Conservation (phyloP, 2,329 filamentous ascomycete genomes). For the Cladosporium sp. region DNA sequence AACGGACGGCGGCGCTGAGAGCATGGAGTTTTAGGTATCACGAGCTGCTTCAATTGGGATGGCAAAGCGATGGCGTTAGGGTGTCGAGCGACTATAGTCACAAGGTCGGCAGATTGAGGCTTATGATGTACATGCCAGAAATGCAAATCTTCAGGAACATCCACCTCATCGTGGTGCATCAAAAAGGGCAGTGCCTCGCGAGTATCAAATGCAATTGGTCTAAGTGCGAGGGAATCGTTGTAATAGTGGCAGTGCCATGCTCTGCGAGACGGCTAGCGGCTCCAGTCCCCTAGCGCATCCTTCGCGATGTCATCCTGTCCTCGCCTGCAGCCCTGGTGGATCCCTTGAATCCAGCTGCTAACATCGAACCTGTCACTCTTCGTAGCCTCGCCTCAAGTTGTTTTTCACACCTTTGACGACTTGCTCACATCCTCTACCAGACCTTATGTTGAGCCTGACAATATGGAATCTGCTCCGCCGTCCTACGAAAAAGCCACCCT, state of each 20-base stretch:
- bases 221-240: neutral
- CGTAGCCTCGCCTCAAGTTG: neutral
- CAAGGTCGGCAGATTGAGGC: neutral
- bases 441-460: slow-evolving; percentile 10
- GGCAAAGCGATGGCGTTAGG: slow-evolving; percentile 12
- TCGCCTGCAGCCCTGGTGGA: slow-evolving; percentile 3
- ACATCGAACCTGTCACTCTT: slow-evolving; percentile 6
- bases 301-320: slow-evolving; percentile 10
- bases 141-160: neutral
- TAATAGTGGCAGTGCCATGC: slow-evolving; percentile 6
- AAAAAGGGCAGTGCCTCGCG: neutral
- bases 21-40: slow-evolving; percentile 63
- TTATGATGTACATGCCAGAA: neutral
- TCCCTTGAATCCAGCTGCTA: neutral
- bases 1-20: slow-evolving; percentile 47
- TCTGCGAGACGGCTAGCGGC: neutral
- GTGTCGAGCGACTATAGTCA: neutral
- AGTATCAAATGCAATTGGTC: neutral
- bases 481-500: slow-evolving; percentile 60
- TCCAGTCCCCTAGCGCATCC: slow-evolving; percentile 1
- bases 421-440: neutral
- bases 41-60: neutral
- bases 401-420: neutral
- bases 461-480: slow-evolving; percentile 59
- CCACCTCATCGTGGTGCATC: neutral